A percentile compares a stretch with the other conserved stretches of the same genome.
Conservation (phyloP, 1,139 yeast genomes). For the Saccharomyces hybrid region DNA sequence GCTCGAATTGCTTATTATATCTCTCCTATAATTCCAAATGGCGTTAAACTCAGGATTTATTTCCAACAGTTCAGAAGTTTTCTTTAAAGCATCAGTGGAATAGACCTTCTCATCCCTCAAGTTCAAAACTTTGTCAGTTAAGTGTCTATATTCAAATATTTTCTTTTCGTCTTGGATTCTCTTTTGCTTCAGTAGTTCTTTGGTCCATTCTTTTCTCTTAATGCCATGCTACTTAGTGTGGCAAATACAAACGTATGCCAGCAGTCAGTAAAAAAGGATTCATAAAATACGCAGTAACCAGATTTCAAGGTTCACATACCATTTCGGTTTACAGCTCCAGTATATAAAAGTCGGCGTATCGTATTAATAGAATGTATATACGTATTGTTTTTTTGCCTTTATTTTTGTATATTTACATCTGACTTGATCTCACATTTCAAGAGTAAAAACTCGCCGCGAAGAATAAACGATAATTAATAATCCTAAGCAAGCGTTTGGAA, state of each 20-base stretch:
- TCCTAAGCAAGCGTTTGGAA: no score
- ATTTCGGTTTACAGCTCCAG: no score
- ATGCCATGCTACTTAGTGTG: constrained; percentile 52
- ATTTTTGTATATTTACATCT: no score
- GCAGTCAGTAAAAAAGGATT: no score
- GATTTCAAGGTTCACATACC: no score
- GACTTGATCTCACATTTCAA: no score
- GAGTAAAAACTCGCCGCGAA: no score
- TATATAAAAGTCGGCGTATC: no score
- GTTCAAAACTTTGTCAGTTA: constrained; percentile 40
- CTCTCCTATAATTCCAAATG: constrained; percentile 84
- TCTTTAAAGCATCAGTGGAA: constrained; percentile 39
- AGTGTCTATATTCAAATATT: constrained; percentile 46
- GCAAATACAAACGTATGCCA: constrained; percentile 3
- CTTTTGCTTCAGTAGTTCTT: constrained; percentile 50
- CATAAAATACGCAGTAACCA: no score
- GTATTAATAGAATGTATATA: no score
- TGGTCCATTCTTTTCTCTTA: constrained; percentile 49
- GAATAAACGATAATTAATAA: no score
- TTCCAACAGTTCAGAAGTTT: constrained; percentile 49
- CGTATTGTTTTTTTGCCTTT: no score
- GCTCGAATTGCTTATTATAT: constrained; percentile 33
- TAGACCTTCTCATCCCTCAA: constrained; percentile 33
- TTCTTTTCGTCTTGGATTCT: constrained; percentile 45
- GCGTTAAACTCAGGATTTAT: constrained; percentile 85